Evolutionary conservation across 164 flowering plant species (phyloP).

Genomic region (Kalanchoe fedtschenkoi): DNA sequence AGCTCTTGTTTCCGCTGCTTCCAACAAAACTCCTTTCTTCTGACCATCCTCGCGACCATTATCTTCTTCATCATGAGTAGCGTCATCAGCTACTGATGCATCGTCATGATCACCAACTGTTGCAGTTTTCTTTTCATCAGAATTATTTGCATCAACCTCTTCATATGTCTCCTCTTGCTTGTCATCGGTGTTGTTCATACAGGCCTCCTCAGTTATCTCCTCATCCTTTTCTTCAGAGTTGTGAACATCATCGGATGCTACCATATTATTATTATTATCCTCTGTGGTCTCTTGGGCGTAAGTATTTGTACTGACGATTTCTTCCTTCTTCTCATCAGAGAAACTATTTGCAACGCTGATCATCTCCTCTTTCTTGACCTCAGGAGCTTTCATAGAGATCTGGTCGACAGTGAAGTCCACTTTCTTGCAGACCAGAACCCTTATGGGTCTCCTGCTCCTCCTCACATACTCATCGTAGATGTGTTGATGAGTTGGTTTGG

Average conservation of each 20-base stretch:
- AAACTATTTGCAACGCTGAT: background rate
- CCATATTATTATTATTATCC: too few species aligned
- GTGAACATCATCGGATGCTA: background rate
- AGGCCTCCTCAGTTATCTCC: slow-evolving; percentile 1
- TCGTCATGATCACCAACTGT: background rate
- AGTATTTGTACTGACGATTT: background rate
- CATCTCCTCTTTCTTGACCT: background rate
- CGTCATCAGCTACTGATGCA: background rate
- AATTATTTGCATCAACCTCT: background rate
- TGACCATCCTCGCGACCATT: background rate
- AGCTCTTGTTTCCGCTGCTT: slow-evolving; percentile 8
- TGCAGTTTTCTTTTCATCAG: background rate
- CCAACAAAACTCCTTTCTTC: background rate
- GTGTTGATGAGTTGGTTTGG: background rate
- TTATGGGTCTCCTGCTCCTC: slow-evolving; percentile 4
- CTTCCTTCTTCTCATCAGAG: background rate
- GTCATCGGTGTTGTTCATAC: background rate
- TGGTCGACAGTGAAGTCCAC: background rate
- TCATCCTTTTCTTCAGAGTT: slow-evolving; percentile 1
- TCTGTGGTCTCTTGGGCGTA: background rate
- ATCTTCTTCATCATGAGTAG: background rate
- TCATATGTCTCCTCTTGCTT: background rate
- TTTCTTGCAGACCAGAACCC: background rate
- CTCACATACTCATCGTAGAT: slow-evolving; percentile 13
- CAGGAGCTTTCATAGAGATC: background rate